Evolutionary conservation across 495 filamentous ascomycete genomes (phyloP).

Genomic region (Thozetella sp.): DNA sequence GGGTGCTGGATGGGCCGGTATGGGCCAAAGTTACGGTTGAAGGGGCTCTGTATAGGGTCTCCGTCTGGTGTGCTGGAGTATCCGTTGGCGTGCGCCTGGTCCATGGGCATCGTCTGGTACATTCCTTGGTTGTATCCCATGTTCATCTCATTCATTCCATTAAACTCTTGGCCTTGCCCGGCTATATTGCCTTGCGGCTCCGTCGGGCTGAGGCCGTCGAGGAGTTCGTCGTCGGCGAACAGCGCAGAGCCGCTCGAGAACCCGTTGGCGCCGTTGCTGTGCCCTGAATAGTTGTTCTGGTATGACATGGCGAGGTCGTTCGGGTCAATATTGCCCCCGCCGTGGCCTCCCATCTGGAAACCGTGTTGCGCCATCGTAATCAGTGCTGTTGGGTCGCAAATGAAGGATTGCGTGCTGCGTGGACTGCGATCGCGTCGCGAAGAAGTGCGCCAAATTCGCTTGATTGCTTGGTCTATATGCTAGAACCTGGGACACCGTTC

Average conservation of each 20-base stretch:
- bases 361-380: slow-evolving; percentile 56
- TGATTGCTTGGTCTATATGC: no score
- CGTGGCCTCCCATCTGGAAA: slow-evolving; percentile 67
- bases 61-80: slow-evolving; percentile 89
- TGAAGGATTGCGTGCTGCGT: neutral
- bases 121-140: slow-evolving; percentile 45
- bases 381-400: neutral
- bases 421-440: slow-evolving; percentile 1
- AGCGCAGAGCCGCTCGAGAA: slow-evolving; percentile 49
- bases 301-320: slow-evolving; percentile 77
- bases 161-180: slow-evolving; percentile 50
- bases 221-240: slow-evolving; percentile 66
- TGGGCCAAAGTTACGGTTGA: slow-evolving; percentile 74
- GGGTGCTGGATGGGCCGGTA: slow-evolving; percentile 65
- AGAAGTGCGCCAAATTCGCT: no score
- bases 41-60: slow-evolving; percentile 85
- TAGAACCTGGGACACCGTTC: no score
- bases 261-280: slow-evolving; percentile 29
- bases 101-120: slow-evolving; percentile 49
- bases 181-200: slow-evolving; percentile 46
- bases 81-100: slow-evolving; percentile 64
- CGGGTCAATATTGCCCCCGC: slow-evolving; percentile 74
- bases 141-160: slow-evolving; percentile 45
- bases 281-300: slow-evolving; percentile 40
- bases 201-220: slow-evolving; percentile 58